Evolutionary conservation across 2,329 filamentous ascomycete species (phyloP).

Genomic region (Alternaria atra): DNA sequence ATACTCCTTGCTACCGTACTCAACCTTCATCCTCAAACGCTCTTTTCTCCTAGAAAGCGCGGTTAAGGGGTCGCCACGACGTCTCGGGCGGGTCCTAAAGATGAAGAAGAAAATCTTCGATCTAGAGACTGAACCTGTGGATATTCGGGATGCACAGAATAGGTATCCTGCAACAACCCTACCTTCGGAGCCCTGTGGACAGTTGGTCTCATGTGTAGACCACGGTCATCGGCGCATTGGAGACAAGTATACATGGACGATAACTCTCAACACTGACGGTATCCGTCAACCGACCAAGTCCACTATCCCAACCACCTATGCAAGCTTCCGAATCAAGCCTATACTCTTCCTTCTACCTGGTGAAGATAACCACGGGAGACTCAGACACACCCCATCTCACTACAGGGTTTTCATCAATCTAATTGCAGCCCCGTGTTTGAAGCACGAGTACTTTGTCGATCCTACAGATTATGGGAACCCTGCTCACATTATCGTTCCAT

Average conservation of each 20-base stretch:
- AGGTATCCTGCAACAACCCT: not conserved
- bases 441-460: not conserved
- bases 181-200: not conserved
- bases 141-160: not conserved
- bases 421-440: not conserved
- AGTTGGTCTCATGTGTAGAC: not conserved
- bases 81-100: not conserved
- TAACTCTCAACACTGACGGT: not conserved
- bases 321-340: not conserved
- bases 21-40: not conserved
- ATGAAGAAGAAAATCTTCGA: not conserved
- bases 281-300: not conserved
- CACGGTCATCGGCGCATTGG: not conserved
- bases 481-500: not conserved
- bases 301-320: not conserved
- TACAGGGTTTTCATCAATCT: not conserved
- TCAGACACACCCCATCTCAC: not conserved
- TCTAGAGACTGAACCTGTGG: not conserved
- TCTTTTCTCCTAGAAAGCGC: not conserved
- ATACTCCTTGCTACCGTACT: not conserved
- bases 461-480: not conserved
- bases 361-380: not conserved
- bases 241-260: not conserved
- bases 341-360: not conserved
- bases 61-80: not conserved